Evolutionary conservation across 1,139 yeast species (phyloP), one percentile per base, ranked within the genome.

Genomic region (Protomyces arabidopsidicola): DNA sequence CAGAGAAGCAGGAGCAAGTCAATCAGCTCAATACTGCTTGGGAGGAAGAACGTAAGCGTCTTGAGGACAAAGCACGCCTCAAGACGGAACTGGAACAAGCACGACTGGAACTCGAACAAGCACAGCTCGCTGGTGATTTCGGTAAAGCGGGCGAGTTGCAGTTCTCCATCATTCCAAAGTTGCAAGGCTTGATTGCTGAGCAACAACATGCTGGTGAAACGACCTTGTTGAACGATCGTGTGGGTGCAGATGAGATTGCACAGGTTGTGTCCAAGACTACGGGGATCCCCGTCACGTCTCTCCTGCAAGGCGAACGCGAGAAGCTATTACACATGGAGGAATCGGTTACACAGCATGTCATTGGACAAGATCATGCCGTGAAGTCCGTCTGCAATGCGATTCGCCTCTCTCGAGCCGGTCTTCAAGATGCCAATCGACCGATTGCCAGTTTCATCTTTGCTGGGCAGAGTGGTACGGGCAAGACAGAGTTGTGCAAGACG

Each of bases 391-490:
- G 97, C 0, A 96, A 91, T 75, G 97, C 98, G 1, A 98, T 93
- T 10, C 86, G 97, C 74, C 79, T 93, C 67, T 98, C 93, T 74
- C 82, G 98, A 71, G 98, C 98, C 0, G 98, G 98, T 0, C 82
- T 93, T 65, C 91, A 98, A 3, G 87, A 89, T 73, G 96, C 90
- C 67, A 88, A 88, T 75, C 82, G 97, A 67, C 98, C 98, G 2
- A 91, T 91, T 71, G 98, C 97, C 1, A 88, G 96, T 64, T 93
- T 93, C 74, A 86, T 93, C 86, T 93, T 93, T 75, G 79, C 93
- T 69, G 98, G 98, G 20, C 98, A 98, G 51, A 91, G 98, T 0
- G 98, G 98, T 76, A 91, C 97, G 0, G 98, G 98, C 76, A 93
- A 93, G 75, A 93, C 98, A 0, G 97, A 91, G 74, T 80, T 93